These are phyloP conservation scores for Pseudocercospora fijiensis DNA, from an alignment of 2,329 filamentous ascomycete genomes.

Conservation along the genomic window DNA sequence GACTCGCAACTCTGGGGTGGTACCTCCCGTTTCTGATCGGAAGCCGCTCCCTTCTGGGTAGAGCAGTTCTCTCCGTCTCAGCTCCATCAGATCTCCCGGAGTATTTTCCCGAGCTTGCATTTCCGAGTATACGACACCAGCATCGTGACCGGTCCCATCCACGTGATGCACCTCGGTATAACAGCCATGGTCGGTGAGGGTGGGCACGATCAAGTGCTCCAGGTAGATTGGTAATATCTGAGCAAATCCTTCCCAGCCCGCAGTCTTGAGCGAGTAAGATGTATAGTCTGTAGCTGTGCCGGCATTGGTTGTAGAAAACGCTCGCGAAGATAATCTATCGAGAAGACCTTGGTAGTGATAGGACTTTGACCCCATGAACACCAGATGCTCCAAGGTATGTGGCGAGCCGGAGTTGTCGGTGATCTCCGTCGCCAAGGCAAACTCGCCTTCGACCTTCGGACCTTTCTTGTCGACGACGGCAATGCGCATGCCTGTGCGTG, in stretches of 20 bases:
- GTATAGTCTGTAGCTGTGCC: conserved; percentile 98
- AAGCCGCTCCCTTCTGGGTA: conserved; percentile 91
- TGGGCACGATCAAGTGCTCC: conserved; percentile 89
- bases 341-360: conserved; percentile 94
- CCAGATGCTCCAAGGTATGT: conserved; percentile 54
- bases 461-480: conserved; percentile 89
- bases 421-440: conserved; percentile 93
- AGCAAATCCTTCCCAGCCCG: conserved; percentile 94
- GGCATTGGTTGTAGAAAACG: conserved; percentile 92
- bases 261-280: conserved; percentile 90
- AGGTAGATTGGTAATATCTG: conserved; percentile 93
- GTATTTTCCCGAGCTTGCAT: conserved; percentile 96
- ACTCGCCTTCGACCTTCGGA: conserved; percentile 93
- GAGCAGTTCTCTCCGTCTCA: conserved; percentile 73
- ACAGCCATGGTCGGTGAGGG: conserved; percentile 87
- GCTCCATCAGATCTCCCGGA: conserved; percentile 80
- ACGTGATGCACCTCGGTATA: conserved; percentile 96
- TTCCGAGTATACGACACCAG: conserved; percentile 86
- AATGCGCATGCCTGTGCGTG: conserved; percentile 90
- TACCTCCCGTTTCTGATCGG: conserved; percentile 95
- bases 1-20: conserved; percentile 86
- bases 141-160: conserved; percentile 89
- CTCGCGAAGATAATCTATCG: conserved; percentile 88
- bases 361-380: conserved; percentile 74
- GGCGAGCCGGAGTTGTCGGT: conserved; percentile 93